phyloP scores from a whole-genome alignment of 1,284 basidiomycete species.

The Moniliophthora roreri region DNA sequence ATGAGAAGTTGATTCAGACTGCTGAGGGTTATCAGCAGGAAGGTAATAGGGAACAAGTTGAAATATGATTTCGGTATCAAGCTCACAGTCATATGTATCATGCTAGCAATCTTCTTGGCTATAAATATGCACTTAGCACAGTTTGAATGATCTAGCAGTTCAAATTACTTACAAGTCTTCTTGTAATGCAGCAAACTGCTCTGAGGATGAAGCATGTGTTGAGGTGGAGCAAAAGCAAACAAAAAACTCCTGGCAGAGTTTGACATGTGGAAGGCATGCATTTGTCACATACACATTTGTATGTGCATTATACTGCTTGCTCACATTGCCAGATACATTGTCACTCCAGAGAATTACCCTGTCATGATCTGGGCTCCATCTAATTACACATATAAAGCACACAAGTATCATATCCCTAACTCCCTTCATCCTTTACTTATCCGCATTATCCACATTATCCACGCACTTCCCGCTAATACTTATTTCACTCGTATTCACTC shows the following conservation, averaged over 20 bases:
- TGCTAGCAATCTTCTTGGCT: conserved; percentile 14
- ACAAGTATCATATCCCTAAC: no score
- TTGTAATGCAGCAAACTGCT: conserved; percentile 28
- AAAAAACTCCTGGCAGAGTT: conserved; percentile 24
- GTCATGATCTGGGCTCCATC: no score
- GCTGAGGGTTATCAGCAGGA: conserved; percentile 36
- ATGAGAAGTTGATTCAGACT: conserved; percentile 27
- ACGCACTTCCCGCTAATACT: no score
- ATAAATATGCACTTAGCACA: no score
- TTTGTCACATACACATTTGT: conserved; percentile 21
- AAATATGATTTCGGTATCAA: conserved; percentile 20
- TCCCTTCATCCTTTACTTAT: no score
- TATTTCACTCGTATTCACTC: no score
- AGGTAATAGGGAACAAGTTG: conserved; percentile 5
- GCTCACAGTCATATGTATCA: conserved; percentile 25
- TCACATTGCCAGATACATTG: conserved; percentile 21
- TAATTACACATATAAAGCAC: no score
- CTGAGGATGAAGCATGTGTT: conserved; percentile 26
- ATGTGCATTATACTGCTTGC: conserved; percentile 28
- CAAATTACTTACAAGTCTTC: conserved; percentile 21
- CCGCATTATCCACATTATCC: no score
- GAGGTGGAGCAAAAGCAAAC: conserved; percentile 25
- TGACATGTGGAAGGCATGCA: conserved; percentile 2
- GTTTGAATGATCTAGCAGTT: not conserved
- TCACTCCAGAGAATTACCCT: conserved; percentile 5